Conservation (phyloP, 495 filamentous ascomycete genomes). For the Polyplosphaeria fusca region DNA sequence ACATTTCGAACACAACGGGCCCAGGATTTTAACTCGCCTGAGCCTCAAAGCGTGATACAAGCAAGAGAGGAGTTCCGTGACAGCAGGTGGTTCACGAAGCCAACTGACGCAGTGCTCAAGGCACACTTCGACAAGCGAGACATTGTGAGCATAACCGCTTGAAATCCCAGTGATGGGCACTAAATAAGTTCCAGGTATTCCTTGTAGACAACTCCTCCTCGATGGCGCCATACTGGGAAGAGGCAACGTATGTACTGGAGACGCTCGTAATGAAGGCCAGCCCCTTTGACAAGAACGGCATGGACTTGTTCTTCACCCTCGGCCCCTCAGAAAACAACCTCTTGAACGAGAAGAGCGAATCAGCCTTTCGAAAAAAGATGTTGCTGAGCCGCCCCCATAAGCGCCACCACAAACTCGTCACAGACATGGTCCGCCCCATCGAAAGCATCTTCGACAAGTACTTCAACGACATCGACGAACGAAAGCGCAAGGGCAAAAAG, state of each 20-base stretch:
- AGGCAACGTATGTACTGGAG: constrained; percentile 29
- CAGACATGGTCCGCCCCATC: constrained; percentile 9
- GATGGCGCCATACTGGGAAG: constrained; percentile 32
- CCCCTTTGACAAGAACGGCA: constrained; percentile 36
- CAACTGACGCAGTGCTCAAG: constrained; percentile 15
- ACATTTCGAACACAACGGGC: too few relatives aligned
- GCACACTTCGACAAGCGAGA: constrained; percentile 24
- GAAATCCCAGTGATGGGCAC: neutral
- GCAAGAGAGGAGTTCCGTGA: constrained; percentile 14
- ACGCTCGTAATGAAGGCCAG: constrained; percentile 36
- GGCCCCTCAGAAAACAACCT: neutral
- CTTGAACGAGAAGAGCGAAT: neutral
- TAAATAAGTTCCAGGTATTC: constrained; percentile 26
- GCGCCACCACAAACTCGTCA: neutral
- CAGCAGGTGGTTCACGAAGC: neutral
- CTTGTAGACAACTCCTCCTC: constrained; percentile 32
- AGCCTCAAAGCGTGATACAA: constrained; percentile 16
- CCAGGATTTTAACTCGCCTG: neutral
- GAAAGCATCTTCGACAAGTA: constrained; percentile 15
- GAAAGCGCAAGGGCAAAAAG: neutral
- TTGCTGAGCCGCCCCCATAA: neutral
- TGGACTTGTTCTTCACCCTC: constrained; percentile 36
- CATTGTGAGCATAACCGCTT: constrained; percentile 19
- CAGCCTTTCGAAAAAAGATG: neutral
- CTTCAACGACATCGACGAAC: neutral